phyloP scores from a whole-genome alignment of 129 eudicot species.

The Escallonia herrerae region DNA sequence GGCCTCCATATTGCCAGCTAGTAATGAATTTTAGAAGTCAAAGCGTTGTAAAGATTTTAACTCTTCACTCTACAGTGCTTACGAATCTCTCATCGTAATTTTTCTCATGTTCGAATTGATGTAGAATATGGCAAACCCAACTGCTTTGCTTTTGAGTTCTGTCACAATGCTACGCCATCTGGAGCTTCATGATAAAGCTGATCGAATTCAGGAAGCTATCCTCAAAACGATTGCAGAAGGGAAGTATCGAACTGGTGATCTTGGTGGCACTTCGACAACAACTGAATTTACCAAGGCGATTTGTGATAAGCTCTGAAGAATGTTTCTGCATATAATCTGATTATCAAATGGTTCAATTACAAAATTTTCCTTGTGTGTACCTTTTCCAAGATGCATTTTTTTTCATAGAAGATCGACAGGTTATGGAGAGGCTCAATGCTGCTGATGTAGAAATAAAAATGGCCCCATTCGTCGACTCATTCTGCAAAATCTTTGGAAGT shows the following conservation, averaged over 20 bases:
- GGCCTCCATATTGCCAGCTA: no score
- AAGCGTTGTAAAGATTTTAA: no score
- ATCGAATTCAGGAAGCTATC: constrained; percentile 73
- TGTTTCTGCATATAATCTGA: constrained; percentile 21
- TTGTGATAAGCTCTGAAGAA: constrained; percentile 62
- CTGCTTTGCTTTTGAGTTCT: constrained; percentile 87
- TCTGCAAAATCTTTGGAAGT: no score
- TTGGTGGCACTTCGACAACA: constrained; percentile 86
- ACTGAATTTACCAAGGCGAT: constrained; percentile 87
- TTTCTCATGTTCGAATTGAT: not conserved
- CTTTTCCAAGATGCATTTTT: not conserved
- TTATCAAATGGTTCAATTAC: not conserved
- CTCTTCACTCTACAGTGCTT: not conserved
- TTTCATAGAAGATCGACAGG: no score
- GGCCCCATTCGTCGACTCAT: no score
- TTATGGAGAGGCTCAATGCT: no score
- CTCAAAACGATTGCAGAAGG: constrained; percentile 90
- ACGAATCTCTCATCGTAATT: not conserved
- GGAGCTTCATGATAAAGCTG: constrained; percentile 81
- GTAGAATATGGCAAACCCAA: constrained; percentile 96
- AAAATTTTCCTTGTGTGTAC: not conserved
- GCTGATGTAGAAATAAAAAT: no score
- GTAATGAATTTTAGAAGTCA: no score
- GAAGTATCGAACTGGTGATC: constrained; percentile 84
- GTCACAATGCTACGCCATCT: constrained; percentile 89